Base-by-base conservation (phyloP, 768 basidiomycete species). In the Tylopilus plumbeoviolaceoides region DNA sequence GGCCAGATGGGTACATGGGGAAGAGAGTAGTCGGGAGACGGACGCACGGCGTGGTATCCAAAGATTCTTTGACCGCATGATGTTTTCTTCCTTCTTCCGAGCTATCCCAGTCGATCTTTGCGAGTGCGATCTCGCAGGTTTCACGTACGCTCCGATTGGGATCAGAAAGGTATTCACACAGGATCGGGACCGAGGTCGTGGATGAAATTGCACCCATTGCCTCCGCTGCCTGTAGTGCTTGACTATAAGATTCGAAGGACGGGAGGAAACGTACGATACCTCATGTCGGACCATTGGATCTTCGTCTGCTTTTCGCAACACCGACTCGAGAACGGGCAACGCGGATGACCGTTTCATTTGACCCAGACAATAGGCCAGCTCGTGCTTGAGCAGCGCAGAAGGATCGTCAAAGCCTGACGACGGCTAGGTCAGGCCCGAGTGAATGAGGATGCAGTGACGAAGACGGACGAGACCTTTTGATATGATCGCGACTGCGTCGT, bases 221-320 rank as follows among this genome's bases (percentile, higher is more conserved):
- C 72, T 99, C 97, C n/a, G 97, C 97, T 46, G 95, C 94, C 89
- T 95, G 57, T 44, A 58, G 57, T 58, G 47, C 49, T 51, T 53
- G 57, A 48, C 51, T 41, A 39, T 60, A 56, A 59, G 39, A 30
- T 7, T 11, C 30, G 30, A 7, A 40, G 38, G 44, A 36, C 36
- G 20, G 25, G 36, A 49, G 25, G n/a, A 35, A 31, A 44, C 12
- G 25, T 30, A 30, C 5, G 28, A n/a, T 59, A 90, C 92, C 80
- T 99, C 97, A 73, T 99, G 97, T 50, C 97, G 78, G 55, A 98
- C 97, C 97, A 99, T 99, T 0, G 92, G 86, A 68, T 95, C 89
- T 66, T 95, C 87, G 17, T 75, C 64, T 38, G 68, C 65, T 63
- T 93, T 76, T 56, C 79, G 75, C 35, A 99, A 78, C 5, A 95